These are phyloP conservation scores for Rhizopus sp. DNA, from an alignment of 371 early-diverging fungal species.

Conservation along the genomic window DNA sequence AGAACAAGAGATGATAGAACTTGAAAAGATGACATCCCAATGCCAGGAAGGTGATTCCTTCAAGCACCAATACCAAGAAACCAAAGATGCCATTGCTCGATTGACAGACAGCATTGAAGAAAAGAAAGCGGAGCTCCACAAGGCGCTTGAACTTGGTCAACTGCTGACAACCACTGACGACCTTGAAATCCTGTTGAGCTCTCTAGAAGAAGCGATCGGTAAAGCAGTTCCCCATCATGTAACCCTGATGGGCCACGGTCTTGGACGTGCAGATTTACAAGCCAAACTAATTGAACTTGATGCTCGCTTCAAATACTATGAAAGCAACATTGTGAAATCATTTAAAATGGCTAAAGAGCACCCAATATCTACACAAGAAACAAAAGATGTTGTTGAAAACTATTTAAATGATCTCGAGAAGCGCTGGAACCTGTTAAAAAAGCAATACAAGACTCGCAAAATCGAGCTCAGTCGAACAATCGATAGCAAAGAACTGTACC, in stretches of 20 bases:
- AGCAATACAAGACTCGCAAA: slow-evolving; percentile 32
- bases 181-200: slow-evolving; percentile 37
- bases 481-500: slow-evolving; percentile 19
- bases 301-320: slow-evolving; percentile 57
- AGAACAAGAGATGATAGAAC: slow-evolving; percentile 12
- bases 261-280: slow-evolving; percentile 51
- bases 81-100: slow-evolving; percentile 20
- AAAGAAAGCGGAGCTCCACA: slow-evolving; percentile 29
- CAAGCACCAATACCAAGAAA: slow-evolving; percentile 19
- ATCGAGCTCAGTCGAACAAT: slow-evolving; percentile 33
- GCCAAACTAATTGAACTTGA: slow-evolving; percentile 55
- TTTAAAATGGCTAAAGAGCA: slow-evolving; percentile 34
- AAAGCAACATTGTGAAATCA: slow-evolving; percentile 44
- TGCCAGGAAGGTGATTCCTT: slow-evolving; percentile 23
- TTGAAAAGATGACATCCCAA: slow-evolving; percentile 11
- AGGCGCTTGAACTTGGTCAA: slow-evolving; percentile 26
- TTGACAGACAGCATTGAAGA: slow-evolving; percentile 14
- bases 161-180: slow-evolving; percentile 40
- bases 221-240: slow-evolving; percentile 25
- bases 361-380: background rate
- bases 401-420: slow-evolving; percentile 23
- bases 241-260: slow-evolving; percentile 18
- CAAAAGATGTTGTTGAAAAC: slow-evolving; percentile 1
- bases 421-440: slow-evolving; percentile 26
- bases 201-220: slow-evolving; percentile 45